phyloP scores from a whole-genome alignment of 116 monocot species.

The Zostera marina region DNA sequence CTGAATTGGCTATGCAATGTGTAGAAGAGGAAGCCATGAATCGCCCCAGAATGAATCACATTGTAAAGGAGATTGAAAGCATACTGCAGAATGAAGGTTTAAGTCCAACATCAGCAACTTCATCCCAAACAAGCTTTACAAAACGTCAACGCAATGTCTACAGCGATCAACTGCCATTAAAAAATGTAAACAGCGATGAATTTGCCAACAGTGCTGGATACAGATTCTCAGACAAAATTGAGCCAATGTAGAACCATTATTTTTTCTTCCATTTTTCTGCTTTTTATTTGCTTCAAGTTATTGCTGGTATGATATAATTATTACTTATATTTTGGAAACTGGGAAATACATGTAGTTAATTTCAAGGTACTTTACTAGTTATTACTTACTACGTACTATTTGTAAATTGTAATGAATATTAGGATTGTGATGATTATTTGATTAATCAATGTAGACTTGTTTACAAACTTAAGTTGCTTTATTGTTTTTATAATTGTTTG shows the following conservation, averaged over 20 bases:
- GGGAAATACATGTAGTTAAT: too few relatives aligned
- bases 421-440: too few relatives aligned
- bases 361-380: too few relatives aligned
- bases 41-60: conserved; percentile 62
- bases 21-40: conserved; percentile 40
- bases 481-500: too few relatives aligned
- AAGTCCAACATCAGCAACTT: conserved; percentile 22
- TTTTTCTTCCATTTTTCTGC: not conserved
- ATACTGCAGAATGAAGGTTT: conserved; percentile 42
- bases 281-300: too few relatives aligned
- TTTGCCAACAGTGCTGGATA: conserved; percentile 1
- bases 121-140: conserved; percentile 16
- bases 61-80: conserved; percentile 73
- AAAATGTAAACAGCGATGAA: not conserved
- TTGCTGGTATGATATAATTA: too few relatives aligned
- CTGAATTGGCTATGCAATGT: conserved; percentile 57
- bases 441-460: too few relatives aligned
- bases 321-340: too few relatives aligned
- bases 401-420: too few relatives aligned
- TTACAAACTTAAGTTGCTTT: too few relatives aligned
- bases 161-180: conserved; percentile 2
- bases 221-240: not conserved
- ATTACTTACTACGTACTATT: too few relatives aligned
- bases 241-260: not conserved
- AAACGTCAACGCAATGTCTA: conserved; percentile 20